Base-by-base conservation (phyloP, 2,329 filamentous ascomycete species). In the Chaetomiaceae sp. region DNA sequence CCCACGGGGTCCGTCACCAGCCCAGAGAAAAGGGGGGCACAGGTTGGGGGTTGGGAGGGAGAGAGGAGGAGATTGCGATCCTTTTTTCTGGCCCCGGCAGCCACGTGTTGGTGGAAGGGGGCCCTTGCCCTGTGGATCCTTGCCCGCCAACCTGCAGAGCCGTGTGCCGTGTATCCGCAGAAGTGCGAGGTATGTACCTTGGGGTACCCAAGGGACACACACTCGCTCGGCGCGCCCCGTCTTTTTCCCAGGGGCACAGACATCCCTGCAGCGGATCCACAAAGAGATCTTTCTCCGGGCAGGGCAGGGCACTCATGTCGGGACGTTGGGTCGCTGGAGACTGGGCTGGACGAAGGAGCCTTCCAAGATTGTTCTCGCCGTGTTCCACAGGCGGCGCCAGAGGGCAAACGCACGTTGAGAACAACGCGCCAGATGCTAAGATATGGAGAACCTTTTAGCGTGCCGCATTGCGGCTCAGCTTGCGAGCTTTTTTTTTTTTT, bases 61-160 rank as follows among this genome's bases (percentile, higher is more conserved):
- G n/a, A n/a, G n/a, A n/a, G n/a, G n/a, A 55, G 60, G 62, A 64
- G 54, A 63, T 64, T 63, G 21, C 53, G 42, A 51, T 57, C 50
- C 57, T 55, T 54, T 57, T 57, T 55, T 54, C 44, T 55, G 58
- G 58, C 39, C 60, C 61, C 48, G 53, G 58, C 57, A 53, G 61
- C 63, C 63, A 65, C 63, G 62, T 65, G 63, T 60, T 55, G 51
- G 27, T 21, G 47, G 50, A 44, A 41, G 47, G 53, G 40, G 30
- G 25, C 6, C 53, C 48, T 47, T 43, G 43, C 38, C 37, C 30
- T 23, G 25, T 41, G 12, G 38, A 31, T 31, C 52, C 50, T 21
- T 42, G 47, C 17, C 38, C 17, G 19, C 43, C 38, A 27, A 50
- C 48, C 31, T 49, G 41, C 53, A 49, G 23, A 31, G 14, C 43